Evolutionary conservation across 495 filamentous ascomycete genomes (phyloP), one percentile per base, ranked within the genome.

Genomic region (Lophiostoma macrostomum): DNA sequence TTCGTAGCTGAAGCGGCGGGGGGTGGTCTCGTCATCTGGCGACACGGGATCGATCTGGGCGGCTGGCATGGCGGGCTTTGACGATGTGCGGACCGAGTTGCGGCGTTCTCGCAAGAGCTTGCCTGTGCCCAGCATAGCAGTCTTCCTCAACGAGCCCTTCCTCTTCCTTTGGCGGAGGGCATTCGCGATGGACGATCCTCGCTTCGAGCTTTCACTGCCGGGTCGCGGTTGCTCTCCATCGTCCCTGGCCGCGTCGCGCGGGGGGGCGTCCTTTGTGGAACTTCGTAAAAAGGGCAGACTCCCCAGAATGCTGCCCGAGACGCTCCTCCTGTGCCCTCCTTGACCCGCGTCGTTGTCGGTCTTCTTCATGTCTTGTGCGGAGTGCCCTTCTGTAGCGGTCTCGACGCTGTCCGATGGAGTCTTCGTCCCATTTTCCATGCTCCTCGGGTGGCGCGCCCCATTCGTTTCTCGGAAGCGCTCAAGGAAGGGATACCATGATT

Each of bases 221-320:
- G n/a, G n/a, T n/a, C n/a, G n/a, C 68, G 68, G 35, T 64, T 67
- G 18, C 68, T 58, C 55, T 62, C 61, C 22, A 54, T 62, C 63
- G 53, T 69, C 65, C 46, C 70, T 73, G 11, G 50, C 73, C 71
- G 53, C 58, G 61, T 47, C 71, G 69, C 67, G 70, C 59, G 60
- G 64, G 29, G 72, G 58, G 58, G 64, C 60, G 62, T 76, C 58
- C 16, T 67, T 58, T 13, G 55, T 52, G 19, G 69, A 67, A 38
- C 76, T 71, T 45, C 85, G 81, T 28, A 74, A 49, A 46, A 75
- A 73, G 13, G 64, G 56, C n/a, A 87, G 69, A 50, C 74, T 77
- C 13, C 79, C 78, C 16, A 81, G 74, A 60, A 79, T 76, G 52
- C 78, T 83, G 45, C 81, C 83, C 3, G 86, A 87, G 24, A 82